These are phyloP conservation scores for Lentinula boryana DNA, from an alignment of 768 basidiomycete species.

Conservation along the genomic window DNA sequence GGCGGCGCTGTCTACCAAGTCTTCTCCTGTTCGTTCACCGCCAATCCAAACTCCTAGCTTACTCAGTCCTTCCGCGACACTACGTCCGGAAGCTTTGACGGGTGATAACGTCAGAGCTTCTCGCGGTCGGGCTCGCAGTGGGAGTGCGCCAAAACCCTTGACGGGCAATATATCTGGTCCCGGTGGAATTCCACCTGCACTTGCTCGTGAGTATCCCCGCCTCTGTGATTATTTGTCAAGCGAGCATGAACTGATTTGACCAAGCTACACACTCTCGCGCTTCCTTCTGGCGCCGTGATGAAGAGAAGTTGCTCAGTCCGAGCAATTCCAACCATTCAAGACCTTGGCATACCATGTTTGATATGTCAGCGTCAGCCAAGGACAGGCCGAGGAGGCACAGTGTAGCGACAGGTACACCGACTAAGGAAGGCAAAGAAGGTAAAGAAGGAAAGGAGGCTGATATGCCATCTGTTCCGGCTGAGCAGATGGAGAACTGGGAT, in stretches of 20 bases:
- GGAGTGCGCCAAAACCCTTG: background rate
- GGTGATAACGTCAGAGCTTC: background rate
- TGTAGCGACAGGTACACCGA: background rate
- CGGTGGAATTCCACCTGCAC: background rate
- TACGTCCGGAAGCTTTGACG: background rate
- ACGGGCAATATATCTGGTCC: background rate
- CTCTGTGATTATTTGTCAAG: background rate
- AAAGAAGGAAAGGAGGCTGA: background rate
- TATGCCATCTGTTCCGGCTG: background rate
- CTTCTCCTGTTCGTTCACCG: background rate
- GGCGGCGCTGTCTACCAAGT: background rate
- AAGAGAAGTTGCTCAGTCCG: background rate
- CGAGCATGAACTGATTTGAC: background rate
- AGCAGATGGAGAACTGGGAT: conserved; percentile 2
- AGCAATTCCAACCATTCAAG: background rate
- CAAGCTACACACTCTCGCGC: background rate
- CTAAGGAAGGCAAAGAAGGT: background rate
- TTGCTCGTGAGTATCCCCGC: background rate
- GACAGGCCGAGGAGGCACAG: background rate
- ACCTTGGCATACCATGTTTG: conserved; percentile 2
- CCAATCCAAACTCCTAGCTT: background rate
- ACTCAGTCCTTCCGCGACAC: background rate
- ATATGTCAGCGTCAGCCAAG: background rate
- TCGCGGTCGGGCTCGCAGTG: background rate
- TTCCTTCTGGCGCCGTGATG: background rate